Evolutionary conservation across 2,329 filamentous ascomycete species (phyloP).

Genomic region (Berkeleyomyces basicola): DNA sequence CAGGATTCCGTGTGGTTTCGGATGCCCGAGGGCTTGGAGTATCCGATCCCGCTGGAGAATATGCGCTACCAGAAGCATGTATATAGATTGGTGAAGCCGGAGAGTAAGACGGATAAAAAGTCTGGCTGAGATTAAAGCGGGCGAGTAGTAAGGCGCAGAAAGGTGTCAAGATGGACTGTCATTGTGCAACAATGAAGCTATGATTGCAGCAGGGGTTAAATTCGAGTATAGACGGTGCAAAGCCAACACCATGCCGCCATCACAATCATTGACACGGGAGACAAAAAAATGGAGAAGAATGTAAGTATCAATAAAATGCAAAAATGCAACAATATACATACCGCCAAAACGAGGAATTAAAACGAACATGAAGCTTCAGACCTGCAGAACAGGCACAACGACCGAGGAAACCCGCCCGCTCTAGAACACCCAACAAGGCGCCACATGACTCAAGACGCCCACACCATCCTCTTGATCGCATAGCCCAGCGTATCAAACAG

Average conservation of each 20-base stretch:
- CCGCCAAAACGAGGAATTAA: neutral
- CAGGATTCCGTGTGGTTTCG: conserved; percentile 79
- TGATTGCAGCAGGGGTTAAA: neutral
- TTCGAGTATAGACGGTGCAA: neutral
- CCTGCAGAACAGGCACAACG: neutral
- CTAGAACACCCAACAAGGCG: neutral
- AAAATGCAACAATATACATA: neutral
- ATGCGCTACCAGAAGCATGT: conserved; percentile 91
- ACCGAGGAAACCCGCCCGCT: neutral
- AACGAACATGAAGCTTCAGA: neutral
- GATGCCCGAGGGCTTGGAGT: conserved; percentile 47
- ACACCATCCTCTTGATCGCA: conserved; percentile 84
- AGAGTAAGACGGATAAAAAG: neutral
- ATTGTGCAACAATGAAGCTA: neutral
- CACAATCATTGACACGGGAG: neutral
- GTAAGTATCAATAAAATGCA: conserved; percentile 1
- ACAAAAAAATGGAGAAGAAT: conserved; percentile 15
- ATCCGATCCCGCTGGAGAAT: conserved; percentile 77
- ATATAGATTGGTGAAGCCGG: conserved; percentile 32
- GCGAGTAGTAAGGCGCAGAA: too few species aligned
- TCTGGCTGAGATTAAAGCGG: too few species aligned
- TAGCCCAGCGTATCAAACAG: conserved; percentile 77
- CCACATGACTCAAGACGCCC: conserved; percentile 33
- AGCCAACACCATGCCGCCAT: neutral
- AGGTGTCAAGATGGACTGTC: too few species aligned